Evolutionary conservation across 805 yeast genomes (phyloP), one percentile per base, ranked within the genome.

Genomic region (Schwanniomyces pseudopolymorphus): DNA sequence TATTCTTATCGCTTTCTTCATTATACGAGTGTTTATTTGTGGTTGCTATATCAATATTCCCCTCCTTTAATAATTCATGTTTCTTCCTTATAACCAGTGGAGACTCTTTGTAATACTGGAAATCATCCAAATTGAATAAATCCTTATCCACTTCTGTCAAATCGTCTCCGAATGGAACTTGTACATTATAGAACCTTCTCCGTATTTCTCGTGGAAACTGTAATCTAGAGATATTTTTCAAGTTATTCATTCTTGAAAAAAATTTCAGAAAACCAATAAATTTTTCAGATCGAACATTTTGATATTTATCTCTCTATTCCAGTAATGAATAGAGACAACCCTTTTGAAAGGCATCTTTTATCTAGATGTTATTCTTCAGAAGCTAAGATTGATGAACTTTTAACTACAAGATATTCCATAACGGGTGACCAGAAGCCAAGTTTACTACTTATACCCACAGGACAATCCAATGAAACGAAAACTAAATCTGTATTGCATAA

Each of bases 401-500:
- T 80, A 16, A 74, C 70, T 42, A 55, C 70, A 2, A 57, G 85
- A 43, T 80, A 78, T 58, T 70, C 81, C 0, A 46, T 63, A 11
- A 53, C 61, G 1, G 83, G 82, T 7, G 67, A 65, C 25, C 81
- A 77, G 51, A 77, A 74, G 57, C 78, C 78, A 19, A 66, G 61
- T 37, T 57, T 80, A 28, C 49, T 75, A 8, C 63, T 79, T 39
- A 60, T 64, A 28, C 66, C 77, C 1, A 68, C 79, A 0, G 69
- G 64, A 24, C 46, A 46, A 4, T 46, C 52, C 20, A 51, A 52
- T n/a, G 54, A 48, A 24, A 48, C 49, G 5, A 57, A 51, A 39
- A 40, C 43, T 43, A 64, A 50, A 43, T 50, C 60, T 35, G 47
- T 57, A 39, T 51, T 56, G 26, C 61, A 50, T 48, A 28, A 46